A percentile compares a stretch with the other conserved stretches of the same genome.
Evolutionary conservation across 176 grass and related monocot genomes (phyloP).

Genomic region (Canna indica): DNA sequence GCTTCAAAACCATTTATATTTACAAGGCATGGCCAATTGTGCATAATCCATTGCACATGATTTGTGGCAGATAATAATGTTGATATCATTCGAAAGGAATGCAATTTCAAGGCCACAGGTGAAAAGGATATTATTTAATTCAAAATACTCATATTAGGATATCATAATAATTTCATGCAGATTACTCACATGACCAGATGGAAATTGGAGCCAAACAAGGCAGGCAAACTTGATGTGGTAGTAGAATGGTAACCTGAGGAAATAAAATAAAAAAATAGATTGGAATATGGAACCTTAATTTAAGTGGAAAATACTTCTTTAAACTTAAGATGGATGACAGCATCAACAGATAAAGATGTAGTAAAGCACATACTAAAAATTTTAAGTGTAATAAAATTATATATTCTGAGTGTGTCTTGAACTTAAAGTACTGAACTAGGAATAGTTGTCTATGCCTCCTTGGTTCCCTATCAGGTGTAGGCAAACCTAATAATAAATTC

Average conservation of each 20-base stretch:
- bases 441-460: too few species aligned
- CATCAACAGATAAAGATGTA: background rate
- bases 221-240: background rate
- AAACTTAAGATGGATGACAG: background rate
- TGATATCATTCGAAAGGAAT: background rate
- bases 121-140: background rate
- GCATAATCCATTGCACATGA: too few species aligned
- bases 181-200: conserved; percentile 1
- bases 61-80: too few species aligned
- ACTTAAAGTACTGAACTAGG: too few species aligned
- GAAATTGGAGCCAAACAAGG: conserved; percentile 5
- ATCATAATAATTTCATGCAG: background rate
- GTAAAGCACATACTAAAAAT: too few species aligned
- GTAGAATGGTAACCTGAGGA: conserved; percentile 5
- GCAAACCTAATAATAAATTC: too few species aligned
- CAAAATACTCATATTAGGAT: background rate
- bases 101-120: background rate
- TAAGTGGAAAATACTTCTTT: background rate
- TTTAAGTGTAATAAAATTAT: too few species aligned
- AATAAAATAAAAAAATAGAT: background rate
- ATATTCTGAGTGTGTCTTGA: too few species aligned
- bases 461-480: too few species aligned
- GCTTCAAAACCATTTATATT: too few species aligned
- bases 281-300: background rate
- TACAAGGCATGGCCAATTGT: too few species aligned